Evolutionary conservation across 1,284 basidiomycete genomes (phyloP), one percentile per base, ranked within the genome.

Genomic region (Ustilago esculenta): DNA sequence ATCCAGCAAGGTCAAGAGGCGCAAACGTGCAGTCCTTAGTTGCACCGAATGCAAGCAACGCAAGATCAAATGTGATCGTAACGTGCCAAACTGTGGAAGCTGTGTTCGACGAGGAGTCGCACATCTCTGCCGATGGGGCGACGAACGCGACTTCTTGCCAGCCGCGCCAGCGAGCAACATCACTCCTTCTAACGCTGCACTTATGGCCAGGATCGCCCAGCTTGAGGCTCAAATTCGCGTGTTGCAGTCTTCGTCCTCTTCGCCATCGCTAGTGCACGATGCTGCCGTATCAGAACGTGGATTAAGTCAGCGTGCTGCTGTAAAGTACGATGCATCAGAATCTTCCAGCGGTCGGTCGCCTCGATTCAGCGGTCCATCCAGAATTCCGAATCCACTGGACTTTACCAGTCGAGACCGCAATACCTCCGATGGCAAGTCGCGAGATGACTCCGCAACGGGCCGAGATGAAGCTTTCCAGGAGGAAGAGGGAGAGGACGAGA

Each of bases 1-100:
- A 15, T 63, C 59, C 5, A 55, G 45, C 54, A 66, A 66, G 18
- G 66, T 63, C 30, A 72, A 72, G 48, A 49, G 69, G 21, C 58
- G 69, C 25, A 72, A 72, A 40, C 47, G 69, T 15, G 69, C 69
- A 15, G 60, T 72, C 15, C 56, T 72, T 30, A 72, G 69, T 42
- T 75, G 72, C 39, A 72, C 65, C 32, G 65, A 75, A 45, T 75
- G 72, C 55, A 67, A 72, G 43, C 58, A 67, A 46, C 69, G 75
- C 43, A 75, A 75, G 48, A 72, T 77, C 69, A 66, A 67, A 29
- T 75, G 72, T 41, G 69, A 75, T 44, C 59, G 72, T 23, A 75
- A 75, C 44, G 73, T 75, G 3, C 70, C 70, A 25, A 68, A 72
- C 25, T 75, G 73, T 36, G 63, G 64, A 30, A 59, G 58, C 32